These are phyloP conservation scores for Claviceps africana DNA, from an alignment of 2,329 filamentous ascomycete species.

Conservation along the genomic window DNA sequence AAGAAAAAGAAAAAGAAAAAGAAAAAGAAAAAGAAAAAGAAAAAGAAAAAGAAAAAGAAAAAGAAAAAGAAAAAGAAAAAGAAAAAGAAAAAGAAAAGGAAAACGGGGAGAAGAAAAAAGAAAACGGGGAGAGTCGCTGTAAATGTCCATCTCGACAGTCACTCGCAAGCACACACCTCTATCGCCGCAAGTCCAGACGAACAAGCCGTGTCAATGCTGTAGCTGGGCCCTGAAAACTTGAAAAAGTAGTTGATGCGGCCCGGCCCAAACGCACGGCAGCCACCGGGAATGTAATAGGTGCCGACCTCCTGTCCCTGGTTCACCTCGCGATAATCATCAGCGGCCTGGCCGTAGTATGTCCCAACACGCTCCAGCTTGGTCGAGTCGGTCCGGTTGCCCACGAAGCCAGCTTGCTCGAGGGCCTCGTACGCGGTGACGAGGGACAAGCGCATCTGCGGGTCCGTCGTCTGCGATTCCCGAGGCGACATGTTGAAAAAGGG, in stretches of 20 bases:
- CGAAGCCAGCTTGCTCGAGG: conserved; percentile 54
- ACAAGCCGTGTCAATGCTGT: conserved; percentile 62
- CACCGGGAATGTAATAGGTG: conserved; percentile 35
- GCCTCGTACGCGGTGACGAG: conserved; percentile 65
- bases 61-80: no score
- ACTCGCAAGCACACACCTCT: conserved; percentile 27
- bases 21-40: no score
- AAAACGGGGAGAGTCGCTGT: no score
- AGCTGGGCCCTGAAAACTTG: conserved; percentile 60
- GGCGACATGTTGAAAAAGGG: conserved; percentile 72
- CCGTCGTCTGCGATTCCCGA: conserved; percentile 55
- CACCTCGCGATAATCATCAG: conserved; percentile 42
- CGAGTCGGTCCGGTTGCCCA: conserved; percentile 20
- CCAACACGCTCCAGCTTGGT: conserved; percentile 46
- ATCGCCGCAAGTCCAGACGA: conserved; percentile 62
- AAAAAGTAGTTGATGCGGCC: conserved; percentile 53
- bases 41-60: no score
- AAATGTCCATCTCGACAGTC: no score
- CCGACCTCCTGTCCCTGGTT: conserved; percentile 76
- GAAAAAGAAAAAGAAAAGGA: no score
- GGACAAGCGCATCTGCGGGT: conserved; percentile 60
- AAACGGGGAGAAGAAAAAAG: neutral
- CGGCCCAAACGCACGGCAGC: conserved; percentile 67
- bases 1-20: no score
- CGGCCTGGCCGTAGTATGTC: conserved; percentile 54